Percentiles rank a stretch among this genome's conserved stretches.
Conservation (phyloP, 2,329 filamentous ascomycete species). For the Pyrenophora graminea region DNA sequence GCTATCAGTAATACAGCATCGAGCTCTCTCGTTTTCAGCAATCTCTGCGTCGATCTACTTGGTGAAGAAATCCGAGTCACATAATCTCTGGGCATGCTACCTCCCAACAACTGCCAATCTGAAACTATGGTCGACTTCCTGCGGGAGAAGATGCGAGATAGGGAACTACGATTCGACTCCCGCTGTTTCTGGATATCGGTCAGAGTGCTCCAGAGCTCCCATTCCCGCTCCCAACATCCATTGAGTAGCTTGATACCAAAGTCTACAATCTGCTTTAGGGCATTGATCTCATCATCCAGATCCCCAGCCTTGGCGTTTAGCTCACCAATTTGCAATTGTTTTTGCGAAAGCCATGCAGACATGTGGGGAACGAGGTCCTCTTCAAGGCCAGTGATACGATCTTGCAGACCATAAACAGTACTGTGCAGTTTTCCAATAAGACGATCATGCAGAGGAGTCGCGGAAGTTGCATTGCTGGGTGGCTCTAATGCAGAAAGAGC, state of each 20-base stretch:
- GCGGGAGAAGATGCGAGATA: slow-evolving; percentile 1
- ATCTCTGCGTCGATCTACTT: background rate
- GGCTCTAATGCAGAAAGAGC: background rate
- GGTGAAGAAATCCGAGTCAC: background rate
- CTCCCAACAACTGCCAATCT: background rate
- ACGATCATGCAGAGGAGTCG: slow-evolving; percentile 7
- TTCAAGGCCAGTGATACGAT: slow-evolving; percentile 18
- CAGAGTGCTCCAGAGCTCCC: slow-evolving; percentile 18
- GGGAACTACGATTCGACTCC: background rate
- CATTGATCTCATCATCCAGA: background rate
- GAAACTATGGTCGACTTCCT: background rate
- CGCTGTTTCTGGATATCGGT: slow-evolving; percentile 7
- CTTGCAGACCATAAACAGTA: slow-evolving; percentile 12
- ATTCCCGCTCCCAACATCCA: slow-evolving; percentile 23
- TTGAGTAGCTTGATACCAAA: slow-evolving; percentile 12
- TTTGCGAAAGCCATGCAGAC: slow-evolving; percentile 9
- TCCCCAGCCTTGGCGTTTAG: background rate
- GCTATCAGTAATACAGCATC: slow-evolving; percentile 16
- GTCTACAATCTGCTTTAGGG: slow-evolving; percentile 12
- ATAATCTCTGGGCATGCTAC: background rate
- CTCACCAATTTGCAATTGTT: slow-evolving; percentile 1
- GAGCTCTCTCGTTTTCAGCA: slow-evolving; percentile 14
- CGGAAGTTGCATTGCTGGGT: background rate
- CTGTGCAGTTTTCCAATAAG: slow-evolving; percentile 21
- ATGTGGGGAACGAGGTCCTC: slow-evolving; percentile 19